Evolutionary conservation across 2,329 filamentous ascomycete genomes (phyloP).

Genomic region (Pleomassaria siparia): DNA sequence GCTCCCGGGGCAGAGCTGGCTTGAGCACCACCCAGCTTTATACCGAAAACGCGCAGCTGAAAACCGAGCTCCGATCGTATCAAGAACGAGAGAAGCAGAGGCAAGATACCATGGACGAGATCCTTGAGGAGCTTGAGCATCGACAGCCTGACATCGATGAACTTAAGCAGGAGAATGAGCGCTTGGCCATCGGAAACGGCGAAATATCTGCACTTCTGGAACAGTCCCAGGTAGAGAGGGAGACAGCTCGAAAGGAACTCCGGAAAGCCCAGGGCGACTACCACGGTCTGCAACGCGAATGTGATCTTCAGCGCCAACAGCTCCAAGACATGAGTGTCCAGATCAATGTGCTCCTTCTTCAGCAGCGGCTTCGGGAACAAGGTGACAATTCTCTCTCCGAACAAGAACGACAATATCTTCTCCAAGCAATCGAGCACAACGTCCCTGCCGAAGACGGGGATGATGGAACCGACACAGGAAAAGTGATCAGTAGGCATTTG

Average conservation of each 20-base stretch:
- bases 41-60: conserved; percentile 62
- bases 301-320: conserved; percentile 79
- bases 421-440: conserved; percentile 76
- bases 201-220: conserved; percentile 79
- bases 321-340: conserved; percentile 87
- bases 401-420: conserved; percentile 73
- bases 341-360: conserved; percentile 86
- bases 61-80: conserved; percentile 73
- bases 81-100: conserved; percentile 74
- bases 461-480: conserved; percentile 78
- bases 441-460: conserved; percentile 63
- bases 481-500: conserved; percentile 86
- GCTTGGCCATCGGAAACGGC: conserved; percentile 76
- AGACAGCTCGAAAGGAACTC: conserved; percentile 73
- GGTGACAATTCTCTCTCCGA: conserved; percentile 70
- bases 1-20: conserved; percentile 55
- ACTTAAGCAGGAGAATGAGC: conserved; percentile 75
- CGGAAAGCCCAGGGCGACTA: conserved; percentile 78
- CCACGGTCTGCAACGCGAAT: conserved; percentile 63
- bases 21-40: conserved; percentile 65
- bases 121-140: conserved; percentile 80
- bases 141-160: conserved; percentile 89
- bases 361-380: conserved; percentile 79
- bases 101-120: conserved; percentile 76
- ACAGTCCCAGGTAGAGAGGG: conserved; percentile 76